Evolutionary conservation across 2,329 filamentous ascomycete species (phyloP).

Genomic region (Rugonectria rugulosa): DNA sequence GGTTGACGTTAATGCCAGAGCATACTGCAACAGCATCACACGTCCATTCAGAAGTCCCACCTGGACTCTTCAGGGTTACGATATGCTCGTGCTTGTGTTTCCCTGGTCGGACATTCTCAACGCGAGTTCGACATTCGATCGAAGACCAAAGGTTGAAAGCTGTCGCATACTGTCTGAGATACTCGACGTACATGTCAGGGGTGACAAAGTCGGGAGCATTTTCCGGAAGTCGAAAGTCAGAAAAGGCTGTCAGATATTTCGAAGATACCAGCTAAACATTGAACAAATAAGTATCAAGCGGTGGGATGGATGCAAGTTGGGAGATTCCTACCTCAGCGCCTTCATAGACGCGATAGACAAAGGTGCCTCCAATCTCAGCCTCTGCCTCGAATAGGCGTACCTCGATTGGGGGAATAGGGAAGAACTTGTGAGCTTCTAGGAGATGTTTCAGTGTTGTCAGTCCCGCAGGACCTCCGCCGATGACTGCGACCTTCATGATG

Average conservation of each 20-base stretch:
- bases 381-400: constrained; percentile 55
- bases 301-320: fast-evolving
- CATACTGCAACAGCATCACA: constrained; percentile 57
- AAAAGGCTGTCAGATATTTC: constrained; percentile 59
- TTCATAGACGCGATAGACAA: constrained; percentile 56
- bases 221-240: constrained; percentile 53
- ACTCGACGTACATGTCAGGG: constrained; percentile 49
- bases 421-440: constrained; percentile 47
- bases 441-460: constrained; percentile 52
- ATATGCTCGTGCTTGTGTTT: constrained; percentile 17
- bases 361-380: constrained; percentile 54
- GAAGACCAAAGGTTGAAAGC: constrained; percentile 47
- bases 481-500: constrained; percentile 49
- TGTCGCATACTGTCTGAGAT: constrained; percentile 51
- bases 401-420: constrained; percentile 48
- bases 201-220: constrained; percentile 55
- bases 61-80: constrained; percentile 16
- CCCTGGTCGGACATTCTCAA: constrained; percentile 38
- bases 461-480: constrained; percentile 54
- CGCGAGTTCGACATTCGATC: constrained; percentile 46
- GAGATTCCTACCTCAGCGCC: constrained; percentile 50
- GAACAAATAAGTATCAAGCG: not conserved
- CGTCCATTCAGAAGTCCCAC: constrained; percentile 33
- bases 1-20: constrained; percentile 53
- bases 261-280: constrained; percentile 52